phyloP scores from a whole-genome alignment of 2,329 filamentous ascomycete genomes.

The Gremmenia infestans region DNA sequence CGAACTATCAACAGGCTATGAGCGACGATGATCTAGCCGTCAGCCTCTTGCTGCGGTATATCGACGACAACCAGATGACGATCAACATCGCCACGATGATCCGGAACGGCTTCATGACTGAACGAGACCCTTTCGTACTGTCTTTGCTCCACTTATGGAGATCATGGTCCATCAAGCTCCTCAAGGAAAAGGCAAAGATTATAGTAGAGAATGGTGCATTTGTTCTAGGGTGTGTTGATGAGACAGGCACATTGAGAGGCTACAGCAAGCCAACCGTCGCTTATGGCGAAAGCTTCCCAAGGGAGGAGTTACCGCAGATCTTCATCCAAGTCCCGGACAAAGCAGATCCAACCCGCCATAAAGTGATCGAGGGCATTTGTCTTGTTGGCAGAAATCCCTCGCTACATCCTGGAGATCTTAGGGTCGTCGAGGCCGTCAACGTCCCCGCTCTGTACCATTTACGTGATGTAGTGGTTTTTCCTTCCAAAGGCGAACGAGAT shows the following conservation, averaged over 20 bases:
- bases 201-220: conserved; percentile 79
- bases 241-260: conserved; percentile 70
- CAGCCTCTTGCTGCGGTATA: conserved; percentile 63
- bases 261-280: conserved; percentile 48
- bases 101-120: conserved; percentile 69
- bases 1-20: conserved; percentile 66
- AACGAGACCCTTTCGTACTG: conserved; percentile 72
- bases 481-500: conserved; percentile 75
- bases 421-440: conserved; percentile 81
- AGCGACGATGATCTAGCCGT: conserved; percentile 58
- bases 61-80: conserved; percentile 83
- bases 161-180: conserved; percentile 79
- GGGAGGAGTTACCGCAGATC: conserved; percentile 68
- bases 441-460: conserved; percentile 68
- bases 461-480: conserved; percentile 81
- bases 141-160: conserved; percentile 81
- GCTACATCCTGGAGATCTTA: conserved; percentile 85
- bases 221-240: conserved; percentile 82
- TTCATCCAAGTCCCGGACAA: conserved; percentile 75
- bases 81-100: conserved; percentile 72
- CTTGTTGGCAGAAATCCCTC: conserved; percentile 89
- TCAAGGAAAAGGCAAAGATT: conserved; percentile 91
- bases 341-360: conserved; percentile 47
- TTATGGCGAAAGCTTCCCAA: conserved; percentile 32
- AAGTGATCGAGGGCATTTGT: conserved; percentile 70